Evolutionary conservation across 2,329 filamentous ascomycete species (phyloP).

Genomic region (Xylariomycetidae sp.): DNA sequence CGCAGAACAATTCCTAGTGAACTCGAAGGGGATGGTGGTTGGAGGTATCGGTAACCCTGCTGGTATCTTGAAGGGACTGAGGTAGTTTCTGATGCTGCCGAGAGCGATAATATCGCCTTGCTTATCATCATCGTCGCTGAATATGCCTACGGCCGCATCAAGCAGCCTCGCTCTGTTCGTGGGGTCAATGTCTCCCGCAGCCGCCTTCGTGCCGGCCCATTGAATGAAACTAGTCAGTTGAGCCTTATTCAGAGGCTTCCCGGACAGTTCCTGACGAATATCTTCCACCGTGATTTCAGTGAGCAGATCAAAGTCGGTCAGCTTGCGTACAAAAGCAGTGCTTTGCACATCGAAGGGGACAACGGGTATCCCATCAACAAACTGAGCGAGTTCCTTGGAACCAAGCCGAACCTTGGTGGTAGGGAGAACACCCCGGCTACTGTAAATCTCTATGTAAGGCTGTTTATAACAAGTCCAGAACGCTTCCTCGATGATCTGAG

Average conservation of each 20-base stretch:
- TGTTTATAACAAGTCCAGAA: constrained; percentile 91
- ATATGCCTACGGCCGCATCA: constrained; percentile 71
- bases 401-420: constrained; percentile 77
- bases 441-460: constrained; percentile 81
- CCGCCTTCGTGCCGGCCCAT: constrained; percentile 74
- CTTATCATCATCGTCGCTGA: constrained; percentile 52
- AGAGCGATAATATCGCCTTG: constrained; percentile 72
- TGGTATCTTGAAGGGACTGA: constrained; percentile 74
- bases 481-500: constrained; percentile 84
- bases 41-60: constrained; percentile 76
- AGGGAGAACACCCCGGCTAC: constrained; percentile 80
- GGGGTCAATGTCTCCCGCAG: constrained; percentile 67
- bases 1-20: constrained; percentile 65
- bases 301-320: constrained; percentile 83
- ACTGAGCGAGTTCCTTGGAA: constrained; percentile 60
- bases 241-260: constrained; percentile 71
- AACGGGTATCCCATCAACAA: constrained; percentile 84
- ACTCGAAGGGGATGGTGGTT: constrained; percentile 77
- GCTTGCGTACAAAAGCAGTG: constrained; percentile 70
- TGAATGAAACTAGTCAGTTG: constrained; percentile 80
- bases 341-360: constrained; percentile 72
- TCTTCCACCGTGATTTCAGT: constrained; percentile 82
- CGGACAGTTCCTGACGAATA: constrained; percentile 76
- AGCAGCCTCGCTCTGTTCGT: constrained; percentile 66
- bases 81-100: constrained; percentile 67